Base-by-base conservation (phyloP, 768 basidiomycete genomes). In the Tulasnella sp. region DNA sequence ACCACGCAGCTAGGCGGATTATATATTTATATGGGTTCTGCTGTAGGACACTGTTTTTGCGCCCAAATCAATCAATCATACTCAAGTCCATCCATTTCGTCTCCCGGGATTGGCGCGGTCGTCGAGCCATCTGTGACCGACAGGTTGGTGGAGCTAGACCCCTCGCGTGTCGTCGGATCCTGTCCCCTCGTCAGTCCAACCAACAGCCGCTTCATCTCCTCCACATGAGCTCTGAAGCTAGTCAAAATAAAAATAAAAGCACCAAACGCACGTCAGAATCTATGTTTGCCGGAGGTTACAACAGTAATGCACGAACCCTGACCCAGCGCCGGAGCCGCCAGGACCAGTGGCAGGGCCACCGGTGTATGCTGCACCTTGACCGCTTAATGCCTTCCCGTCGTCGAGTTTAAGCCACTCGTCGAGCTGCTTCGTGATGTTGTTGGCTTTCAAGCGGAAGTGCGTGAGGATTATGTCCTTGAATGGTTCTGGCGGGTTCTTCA, bases 401-500 rank as follows among this genome's bases (percentile, higher is more conserved):
- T 94, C 92, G 56, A 78, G 70, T 3, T 69, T 66, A 34, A 88
- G 73, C 89, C 89, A 96, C 59, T 80, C 74, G 64, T 92, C 84
- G 44, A 97, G 74, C 70, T 93, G 92, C 22, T 76, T 68, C 21
- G 71, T 70, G 60, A 97, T 80, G 2, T 78, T 77, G 50, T 73
- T 74, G 0, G 88, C 82, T 67, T 97, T 97, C 60, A 96, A 72
- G 17, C 86, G 78, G 74, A 91, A 97, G 71, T 97, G 93, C 0
- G 91, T 93, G 31, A 79, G 83, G 66, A 97, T 85, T 58, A 94
- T 80, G 60, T 92, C 88, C 29, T 73, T 81, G 67, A 92, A 96
- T 54, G 88, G 87, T 65, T 90, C 86, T 8, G 89, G 87, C 29
- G 87, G 84, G 58, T 78, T 80, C 69, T 82, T 84, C 66, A 93